Conservation (phyloP, 2,329 filamentous ascomycete genomes). For the Calonectria montana region DNA sequence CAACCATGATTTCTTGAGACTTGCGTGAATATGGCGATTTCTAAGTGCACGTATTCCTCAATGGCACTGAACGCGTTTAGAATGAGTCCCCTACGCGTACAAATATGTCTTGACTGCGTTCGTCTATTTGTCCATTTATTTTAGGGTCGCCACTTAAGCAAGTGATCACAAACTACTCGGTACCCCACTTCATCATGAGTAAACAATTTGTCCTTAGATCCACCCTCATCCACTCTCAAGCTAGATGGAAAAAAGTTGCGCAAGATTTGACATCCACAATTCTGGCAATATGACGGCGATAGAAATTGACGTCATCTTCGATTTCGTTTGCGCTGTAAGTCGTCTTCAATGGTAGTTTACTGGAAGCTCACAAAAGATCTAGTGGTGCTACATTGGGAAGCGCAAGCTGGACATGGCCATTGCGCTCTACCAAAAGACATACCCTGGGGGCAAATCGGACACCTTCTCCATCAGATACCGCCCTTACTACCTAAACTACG, state of each 20-base stretch:
- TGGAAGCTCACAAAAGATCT: background rate
- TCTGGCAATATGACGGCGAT: constrained; percentile 25
- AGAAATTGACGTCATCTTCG: constrained; percentile 42
- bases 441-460: constrained; percentile 50
- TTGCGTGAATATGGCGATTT: background rate
- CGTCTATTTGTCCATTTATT: background rate
- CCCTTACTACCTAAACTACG: constrained; percentile 52
- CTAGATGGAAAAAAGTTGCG: background rate
- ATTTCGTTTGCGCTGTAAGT: constrained; percentile 47
- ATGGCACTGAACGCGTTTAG: background rate
- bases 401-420: constrained; percentile 52
- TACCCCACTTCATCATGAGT: background rate
- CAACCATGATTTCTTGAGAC: background rate
- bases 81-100: background rate
- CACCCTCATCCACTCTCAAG: background rate
- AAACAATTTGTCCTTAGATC: background rate
- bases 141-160: background rate
- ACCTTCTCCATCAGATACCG: constrained; percentile 49
- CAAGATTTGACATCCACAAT: background rate
- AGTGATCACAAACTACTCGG: too few species aligned
- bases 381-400: constrained; percentile 56
- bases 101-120: background rate
- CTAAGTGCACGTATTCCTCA: background rate
- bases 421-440: constrained; percentile 51
- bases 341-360: background rate